phyloP scores from a whole-genome alignment of 73 alveolate genomes.

The Breviolum minutum region DNA sequence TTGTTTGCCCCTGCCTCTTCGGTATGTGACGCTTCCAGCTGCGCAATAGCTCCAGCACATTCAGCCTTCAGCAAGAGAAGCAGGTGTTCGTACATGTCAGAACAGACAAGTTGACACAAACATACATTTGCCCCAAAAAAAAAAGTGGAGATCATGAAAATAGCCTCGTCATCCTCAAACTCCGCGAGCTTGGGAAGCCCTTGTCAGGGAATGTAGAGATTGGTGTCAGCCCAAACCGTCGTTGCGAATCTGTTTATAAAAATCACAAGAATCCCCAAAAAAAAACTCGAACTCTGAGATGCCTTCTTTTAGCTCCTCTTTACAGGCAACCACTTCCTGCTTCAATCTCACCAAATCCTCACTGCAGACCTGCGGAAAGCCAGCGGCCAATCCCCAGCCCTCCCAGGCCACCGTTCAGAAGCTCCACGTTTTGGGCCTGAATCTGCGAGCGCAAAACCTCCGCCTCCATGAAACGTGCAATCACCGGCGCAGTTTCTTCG shows the following conservation, averaged over 20 bases:
- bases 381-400: neutral
- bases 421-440: conserved; percentile 41
- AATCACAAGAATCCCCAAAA: too few relatives aligned
- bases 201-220: neutral
- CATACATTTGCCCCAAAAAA: neutral
- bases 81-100: neutral
- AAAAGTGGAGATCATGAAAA: neutral
- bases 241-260: too few relatives aligned
- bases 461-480: conserved; percentile 90
- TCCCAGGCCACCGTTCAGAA: neutral
- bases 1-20: conserved; percentile 40
- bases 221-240: neutral
- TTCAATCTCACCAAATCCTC: conserved; percentile 70
- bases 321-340: conserved; percentile 64
- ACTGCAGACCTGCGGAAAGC: conserved; percentile 41
- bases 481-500: conserved; percentile 78
- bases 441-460: conserved; percentile 82
- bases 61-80: conserved; percentile 30
- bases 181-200: conserved; percentile 83
- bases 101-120: neutral
- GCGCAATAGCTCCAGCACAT: conserved; percentile 77
- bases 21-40: conserved; percentile 83
- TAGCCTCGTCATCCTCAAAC: conserved; percentile 75
- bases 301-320: conserved; percentile 75
- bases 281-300: neutral